Base-by-base conservation (phyloP, 140 eudicot species). In the Ambrosia hybrid region DNA sequence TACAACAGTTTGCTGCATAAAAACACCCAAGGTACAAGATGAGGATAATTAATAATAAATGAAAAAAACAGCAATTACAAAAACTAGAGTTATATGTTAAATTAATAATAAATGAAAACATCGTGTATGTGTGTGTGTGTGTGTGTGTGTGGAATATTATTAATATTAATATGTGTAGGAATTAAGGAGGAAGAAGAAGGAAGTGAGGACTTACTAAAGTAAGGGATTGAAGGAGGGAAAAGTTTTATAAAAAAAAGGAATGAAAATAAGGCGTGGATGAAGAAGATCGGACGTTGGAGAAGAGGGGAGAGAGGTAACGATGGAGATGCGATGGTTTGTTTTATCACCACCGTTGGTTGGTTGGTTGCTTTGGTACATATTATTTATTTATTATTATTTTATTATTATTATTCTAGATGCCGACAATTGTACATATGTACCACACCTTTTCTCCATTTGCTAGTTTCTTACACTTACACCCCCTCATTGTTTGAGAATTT, bases 301-400 rank as follows among this genome's bases (percentile, higher is more conserved):
- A 60, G 66, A 33, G 45, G 4, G 43, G 66, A 60, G 45, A 34
- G 67, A 61, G 65, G 76, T 67, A 82, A 88, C 85, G 95, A 85
- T 76, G 87, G 80, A 89, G 90, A 84, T 83, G 81, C 74, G 78
- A 77, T 78, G 81, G 56, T 75, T 30, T 66, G 72, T 52, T 63
- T 74, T 83, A 88, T 85, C 95, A 70, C 36, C 88, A 83, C 94
- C 90, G 90, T 84, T 82, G 82, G 87, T 87, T 87, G 57, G 30
- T 21, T 21, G 30, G 30, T 21, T 21, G 30, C 30, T 21, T 21
- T 21, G 30, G 30, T 21, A 21, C 30, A 21, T 21, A 21, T 21
- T 21, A 21, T 21, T 21, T 21, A 21, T 21, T 21, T 21, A 21
- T 21, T 21, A 21, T 21, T 21, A 21, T 21, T 21, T 21, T 21